phyloP scores from a whole-genome alignment of 192 early-diverging fungal species.

The Coemansia guatemalensis region DNA sequence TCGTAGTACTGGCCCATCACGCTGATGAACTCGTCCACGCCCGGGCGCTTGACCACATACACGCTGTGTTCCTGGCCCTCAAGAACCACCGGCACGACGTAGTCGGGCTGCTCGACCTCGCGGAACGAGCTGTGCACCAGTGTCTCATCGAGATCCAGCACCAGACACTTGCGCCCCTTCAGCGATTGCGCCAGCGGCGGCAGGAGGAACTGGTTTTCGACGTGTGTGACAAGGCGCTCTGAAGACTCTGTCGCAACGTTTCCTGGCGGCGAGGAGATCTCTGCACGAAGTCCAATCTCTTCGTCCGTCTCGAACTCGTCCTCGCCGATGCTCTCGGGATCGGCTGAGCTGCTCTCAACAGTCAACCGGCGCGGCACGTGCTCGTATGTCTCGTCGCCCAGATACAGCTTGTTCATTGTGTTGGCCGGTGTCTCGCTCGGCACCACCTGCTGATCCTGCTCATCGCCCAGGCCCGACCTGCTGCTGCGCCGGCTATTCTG shows the following conservation, averaged over 20 bases:
- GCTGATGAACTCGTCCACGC: constrained; percentile 91
- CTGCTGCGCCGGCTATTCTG: constrained; percentile 5
- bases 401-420: constrained; percentile 43
- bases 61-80: constrained; percentile 90
- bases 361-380: constrained; percentile 41
- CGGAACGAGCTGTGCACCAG: constrained; percentile 94
- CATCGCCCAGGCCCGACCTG: background rate
- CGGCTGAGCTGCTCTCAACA: constrained; percentile 41
- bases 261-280: constrained; percentile 50
- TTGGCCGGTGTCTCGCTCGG: constrained; percentile 45
- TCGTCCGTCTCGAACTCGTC: constrained; percentile 42
- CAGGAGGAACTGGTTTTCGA: constrained; percentile 55
- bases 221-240: constrained; percentile 49
- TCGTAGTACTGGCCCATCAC: constrained; percentile 86
- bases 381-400: constrained; percentile 45
- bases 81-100: constrained; percentile 90
- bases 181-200: constrained; percentile 69
- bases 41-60: constrained; percentile 94
- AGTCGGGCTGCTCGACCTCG: constrained; percentile 78
- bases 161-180: constrained; percentile 82
- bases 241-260: constrained; percentile 48
- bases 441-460: constrained; percentile 12
- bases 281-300: constrained; percentile 42
- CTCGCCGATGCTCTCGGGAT: constrained; percentile 45
- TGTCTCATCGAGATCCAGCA: constrained; percentile 97